Conservation (phyloP, 2,329 filamentous ascomycete species). For the Fusarium sarcochroum region DNA sequence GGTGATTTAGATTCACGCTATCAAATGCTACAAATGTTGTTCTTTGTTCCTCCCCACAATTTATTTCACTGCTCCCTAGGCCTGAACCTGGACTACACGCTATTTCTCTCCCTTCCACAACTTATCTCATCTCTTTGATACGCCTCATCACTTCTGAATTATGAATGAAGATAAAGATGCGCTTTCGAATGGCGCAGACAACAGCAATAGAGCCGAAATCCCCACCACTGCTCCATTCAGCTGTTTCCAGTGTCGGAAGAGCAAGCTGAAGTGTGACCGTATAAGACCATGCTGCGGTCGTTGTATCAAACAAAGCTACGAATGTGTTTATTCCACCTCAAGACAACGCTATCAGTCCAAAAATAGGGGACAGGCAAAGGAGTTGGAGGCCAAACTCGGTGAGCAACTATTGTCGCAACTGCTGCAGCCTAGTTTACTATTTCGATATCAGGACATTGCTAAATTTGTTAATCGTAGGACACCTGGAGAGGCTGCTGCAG, state of each 20-base stretch:
- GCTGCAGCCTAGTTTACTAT: not conserved
- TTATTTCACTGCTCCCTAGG: not conserved
- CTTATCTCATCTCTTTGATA: not conserved
- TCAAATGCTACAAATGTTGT: not conserved
- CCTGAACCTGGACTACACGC: no score
- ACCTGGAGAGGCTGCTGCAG: conserved; percentile 10
- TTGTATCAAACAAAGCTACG: conserved; percentile 20
- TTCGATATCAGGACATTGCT: not conserved
- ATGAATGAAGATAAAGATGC: not conserved
- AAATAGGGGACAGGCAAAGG: conserved; percentile 8
- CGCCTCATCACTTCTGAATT: no score
- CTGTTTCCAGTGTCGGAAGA: conserved; percentile 21
- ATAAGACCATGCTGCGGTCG: conserved; percentile 13
- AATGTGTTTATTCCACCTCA: conserved; percentile 16
- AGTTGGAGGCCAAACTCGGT: conserved; percentile 15
- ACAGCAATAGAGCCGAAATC: not conserved
- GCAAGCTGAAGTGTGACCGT: conserved; percentile 26
- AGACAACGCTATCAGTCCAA: conserved; percentile 16
- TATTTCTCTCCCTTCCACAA: not conserved
- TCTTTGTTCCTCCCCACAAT: conserved; percentile 7
- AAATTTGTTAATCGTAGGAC: not conserved
- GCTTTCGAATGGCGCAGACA: not conserved
- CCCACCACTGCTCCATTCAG: not conserved
- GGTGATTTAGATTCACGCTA: not conserved
- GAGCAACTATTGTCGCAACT: not conserved